Evolutionary conservation across 768 basidiomycete genomes (phyloP), one percentile per base, ranked within the genome.

Genomic region (Melanogaster broomeanus): DNA sequence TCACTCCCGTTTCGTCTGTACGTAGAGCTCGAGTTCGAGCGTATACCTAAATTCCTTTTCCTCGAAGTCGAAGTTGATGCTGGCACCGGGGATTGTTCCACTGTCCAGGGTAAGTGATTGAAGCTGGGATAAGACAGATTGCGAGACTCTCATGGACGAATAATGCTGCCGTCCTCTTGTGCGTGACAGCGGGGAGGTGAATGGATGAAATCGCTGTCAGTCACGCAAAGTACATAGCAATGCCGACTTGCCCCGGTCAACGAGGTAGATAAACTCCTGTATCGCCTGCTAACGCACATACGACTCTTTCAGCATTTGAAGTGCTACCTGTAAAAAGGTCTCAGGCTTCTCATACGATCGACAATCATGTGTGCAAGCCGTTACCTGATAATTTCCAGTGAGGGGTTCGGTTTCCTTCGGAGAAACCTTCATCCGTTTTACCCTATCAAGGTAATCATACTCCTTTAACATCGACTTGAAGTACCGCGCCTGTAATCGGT

Each of bases 391-490:
- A 50, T 75, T 72, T 39, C 77, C 70, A 42, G 72, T 62, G 28
- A 93, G 71, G 13, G 76, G 67, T 16, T 72, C 77, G 4, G 89
- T 68, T 21, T 88, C 87, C 46, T 77, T 77, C 42, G 85, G 84
- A 34, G 74, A 66, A 3, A 94, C 75, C 55, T 81, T 80, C 55
- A 90, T 48, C 59, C 84, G 82, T 66, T 86, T 87, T 18, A 97
- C 77, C 56, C 77, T 78, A 4, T 79, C 73, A 35, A 89, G 70
- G 62, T 93, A 92, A 44, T 81, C 82, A 2, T 87, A 85, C 2
- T 78, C 76, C 55, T 79, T 83, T 57, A 97, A 67, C 82, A 97
- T 88, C 4, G 72, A 67, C 68, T 95, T 96, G 77, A 97, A 97
- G 61, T 90, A 84, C 11, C 89, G 81, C 6, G 91, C 92, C 92